These are phyloP conservation scores for Phellopilus nigrolimitatus DNA, from an alignment of 1,284 basidiomycete genomes.

Conservation along the genomic window DNA sequence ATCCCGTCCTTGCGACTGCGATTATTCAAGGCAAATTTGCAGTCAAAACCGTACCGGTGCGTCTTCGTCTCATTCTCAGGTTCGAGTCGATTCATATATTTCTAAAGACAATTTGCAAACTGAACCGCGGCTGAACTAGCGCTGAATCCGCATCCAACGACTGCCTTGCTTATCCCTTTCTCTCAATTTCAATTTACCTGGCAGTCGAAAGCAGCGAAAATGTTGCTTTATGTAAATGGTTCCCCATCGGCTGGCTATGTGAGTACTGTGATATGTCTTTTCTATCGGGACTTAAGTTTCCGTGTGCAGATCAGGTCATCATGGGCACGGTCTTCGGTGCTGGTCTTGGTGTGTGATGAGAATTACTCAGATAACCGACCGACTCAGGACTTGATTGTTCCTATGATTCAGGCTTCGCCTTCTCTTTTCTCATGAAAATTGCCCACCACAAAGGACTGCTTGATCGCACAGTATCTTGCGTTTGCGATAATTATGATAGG, in stretches of 20 bases:
- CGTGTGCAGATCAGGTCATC: conserved; percentile 72
- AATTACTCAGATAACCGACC: too few species aligned
- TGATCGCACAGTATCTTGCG: conserved; percentile 87
- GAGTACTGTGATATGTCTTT: conserved; percentile 32
- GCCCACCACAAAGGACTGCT: conserved; percentile 74
- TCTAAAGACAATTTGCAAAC: not conserved
- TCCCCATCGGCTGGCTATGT: conserved; percentile 80
- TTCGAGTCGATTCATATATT: too few species aligned
- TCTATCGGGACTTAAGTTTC: not conserved
- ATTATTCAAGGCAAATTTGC: conserved; percentile 82
- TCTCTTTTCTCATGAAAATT: conserved; percentile 80
- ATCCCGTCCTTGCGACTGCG: conserved; percentile 60
- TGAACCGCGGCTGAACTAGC: conserved; percentile 30
- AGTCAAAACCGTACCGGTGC: conserved; percentile 78
- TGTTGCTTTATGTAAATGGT: conserved; percentile 71
- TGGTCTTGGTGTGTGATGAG: conserved; percentile 50
- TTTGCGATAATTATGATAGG: conserved; percentile 80
- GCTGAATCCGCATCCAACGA: conserved; percentile 90
- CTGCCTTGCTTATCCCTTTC: conserved; percentile 89
- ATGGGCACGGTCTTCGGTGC: conserved; percentile 77
- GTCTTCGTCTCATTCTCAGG: conserved; percentile 71
- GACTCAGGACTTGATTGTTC: conserved; percentile 2
- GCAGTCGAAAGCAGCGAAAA: conserved; percentile 63
- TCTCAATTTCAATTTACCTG: conserved; percentile 85
- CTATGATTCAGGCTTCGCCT: conserved; percentile 66